Evolutionary conservation across 2,329 filamentous ascomycete genomes (phyloP).

Genomic region (Monosporascus sp.): DNA sequence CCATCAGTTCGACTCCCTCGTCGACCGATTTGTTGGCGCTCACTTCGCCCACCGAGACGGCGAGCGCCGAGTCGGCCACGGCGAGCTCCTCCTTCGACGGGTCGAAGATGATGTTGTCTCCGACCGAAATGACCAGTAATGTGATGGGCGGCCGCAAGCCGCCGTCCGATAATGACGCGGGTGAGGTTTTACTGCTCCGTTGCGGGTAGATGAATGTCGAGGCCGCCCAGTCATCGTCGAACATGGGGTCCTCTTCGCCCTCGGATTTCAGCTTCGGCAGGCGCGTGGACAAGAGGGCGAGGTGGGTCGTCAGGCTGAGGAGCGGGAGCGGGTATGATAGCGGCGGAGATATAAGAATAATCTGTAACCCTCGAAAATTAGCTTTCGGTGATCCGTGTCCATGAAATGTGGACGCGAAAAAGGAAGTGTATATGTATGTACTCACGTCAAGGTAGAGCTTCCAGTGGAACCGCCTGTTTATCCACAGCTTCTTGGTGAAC

Average conservation of each 20-base stretch:
- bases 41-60: conserved; percentile 66
- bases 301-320: conserved; percentile 86
- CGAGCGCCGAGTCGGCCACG: conserved; percentile 84
- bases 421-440: conserved; percentile 29
- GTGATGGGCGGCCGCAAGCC: conserved; percentile 72
- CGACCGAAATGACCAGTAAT: conserved; percentile 80
- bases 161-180: conserved; percentile 3
- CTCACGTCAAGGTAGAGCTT: conserved; percentile 89
- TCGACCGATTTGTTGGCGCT: conserved; percentile 4
- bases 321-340: conserved; percentile 90
- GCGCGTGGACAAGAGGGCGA: conserved; percentile 82
- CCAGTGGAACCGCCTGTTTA: conserved; percentile 94
- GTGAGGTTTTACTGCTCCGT: conserved; percentile 12
- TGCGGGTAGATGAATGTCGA: conserved; percentile 71
- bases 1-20: conserved; percentile 18
- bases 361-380: conserved; percentile 41
- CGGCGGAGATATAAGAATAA: conserved; percentile 87
- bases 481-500: conserved; percentile 68
- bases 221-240: conserved; percentile 95
- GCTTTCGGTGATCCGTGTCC: background rate
- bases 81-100: conserved; percentile 86
- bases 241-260: conserved; percentile 91
- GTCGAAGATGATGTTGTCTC: conserved; percentile 88
- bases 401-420: conserved; percentile 1
- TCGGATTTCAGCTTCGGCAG: conserved; percentile 83